A percentile compares a stretch with the other conserved stretches of the same genome.
phyloP scores from a whole-genome alignment of 2,329 filamentous ascomycete species.

The Metarhizium brunneum region DNA sequence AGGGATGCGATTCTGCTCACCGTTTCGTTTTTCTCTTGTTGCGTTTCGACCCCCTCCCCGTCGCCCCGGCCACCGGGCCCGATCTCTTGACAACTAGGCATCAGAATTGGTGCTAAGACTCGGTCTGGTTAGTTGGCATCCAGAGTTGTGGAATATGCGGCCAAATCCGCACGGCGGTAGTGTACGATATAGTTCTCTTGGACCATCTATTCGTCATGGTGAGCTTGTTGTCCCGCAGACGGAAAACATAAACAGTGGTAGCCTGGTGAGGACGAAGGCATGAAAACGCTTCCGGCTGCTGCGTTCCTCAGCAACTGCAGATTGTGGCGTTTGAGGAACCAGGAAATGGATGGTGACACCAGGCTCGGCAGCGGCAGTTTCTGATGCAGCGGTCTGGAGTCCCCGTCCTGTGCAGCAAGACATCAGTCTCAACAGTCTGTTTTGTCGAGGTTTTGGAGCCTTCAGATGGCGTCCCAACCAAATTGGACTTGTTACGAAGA shows the following conservation, averaged over 20 bases:
- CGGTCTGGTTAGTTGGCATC: background rate
- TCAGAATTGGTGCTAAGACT: background rate
- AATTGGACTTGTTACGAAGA: too few relatives aligned
- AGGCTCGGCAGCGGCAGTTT: background rate
- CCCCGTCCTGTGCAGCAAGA: too few relatives aligned
- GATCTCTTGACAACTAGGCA: background rate
- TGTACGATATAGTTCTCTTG: background rate
- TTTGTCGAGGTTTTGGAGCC: too few relatives aligned
- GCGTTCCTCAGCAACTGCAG: background rate
- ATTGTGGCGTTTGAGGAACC: background rate
- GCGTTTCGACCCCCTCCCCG: background rate
- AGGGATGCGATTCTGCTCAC: background rate
- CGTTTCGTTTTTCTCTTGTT: background rate
- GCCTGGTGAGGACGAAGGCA: background rate
- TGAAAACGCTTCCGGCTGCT: background rate
- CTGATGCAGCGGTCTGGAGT: too few relatives aligned
- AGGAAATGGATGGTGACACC: background rate
- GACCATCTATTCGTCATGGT: background rate
- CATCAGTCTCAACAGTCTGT: too few relatives aligned
- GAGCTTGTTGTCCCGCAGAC: too few relatives aligned
- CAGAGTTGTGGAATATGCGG: background rate
- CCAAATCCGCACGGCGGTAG: background rate
- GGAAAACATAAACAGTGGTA: background rate
- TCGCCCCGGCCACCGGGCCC: background rate
- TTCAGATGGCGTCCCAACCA: too few relatives aligned